Base-by-base conservation (phyloP, 257 asterid genomes). In the Solanum tacnaense region DNA sequence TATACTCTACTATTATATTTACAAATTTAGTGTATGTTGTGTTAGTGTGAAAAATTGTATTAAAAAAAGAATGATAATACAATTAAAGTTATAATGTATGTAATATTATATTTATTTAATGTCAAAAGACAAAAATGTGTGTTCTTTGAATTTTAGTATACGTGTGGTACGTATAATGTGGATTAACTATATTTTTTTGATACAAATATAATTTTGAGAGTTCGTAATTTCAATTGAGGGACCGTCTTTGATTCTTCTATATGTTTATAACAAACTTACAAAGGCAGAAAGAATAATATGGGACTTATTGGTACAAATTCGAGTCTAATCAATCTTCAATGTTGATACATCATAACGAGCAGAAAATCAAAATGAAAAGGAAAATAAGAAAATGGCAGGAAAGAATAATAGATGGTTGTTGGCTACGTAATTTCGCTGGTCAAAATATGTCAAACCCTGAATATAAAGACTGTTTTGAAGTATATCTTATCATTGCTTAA, bases 331-430 rank as follows among this genome's bases (percentile, higher is more conserved):
- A 2, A 56, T 18, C 10, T 18, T 0, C 0, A 56, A 18, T 56
- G 0, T 56, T 56, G 4, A 56, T 56, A 18, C 4, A 56, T 0
- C 23, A 52, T 18, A 18, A 52, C 4, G 4, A 18, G 0, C 9
- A 56, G 0, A 56, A 18, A 56, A 56, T 18, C 9, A 56, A 56
- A 18, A 56, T 18, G 2, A 18, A 56, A 56, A 56, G 9, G 10
- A 18, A 56, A 18, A 56, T 6, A 56, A 56, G 12, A 21, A 21
- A 58, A 21, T 3, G 67, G 67, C 12, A 21, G 67, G 67, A 58
- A 58, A 58, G 10, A 58, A 15, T 44, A 21, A 25, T 27, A 11
- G 73, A 12, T 7, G 9, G 20, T 25, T 25, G 73, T 25, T 67
- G 73, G 73, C 34, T 25, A 67, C 72, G 32, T 65, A 65, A n/a